These are phyloP conservation scores for Fusarium udum DNA, from an alignment of 2,329 filamentous ascomycete genomes.

Conservation along the genomic window DNA sequence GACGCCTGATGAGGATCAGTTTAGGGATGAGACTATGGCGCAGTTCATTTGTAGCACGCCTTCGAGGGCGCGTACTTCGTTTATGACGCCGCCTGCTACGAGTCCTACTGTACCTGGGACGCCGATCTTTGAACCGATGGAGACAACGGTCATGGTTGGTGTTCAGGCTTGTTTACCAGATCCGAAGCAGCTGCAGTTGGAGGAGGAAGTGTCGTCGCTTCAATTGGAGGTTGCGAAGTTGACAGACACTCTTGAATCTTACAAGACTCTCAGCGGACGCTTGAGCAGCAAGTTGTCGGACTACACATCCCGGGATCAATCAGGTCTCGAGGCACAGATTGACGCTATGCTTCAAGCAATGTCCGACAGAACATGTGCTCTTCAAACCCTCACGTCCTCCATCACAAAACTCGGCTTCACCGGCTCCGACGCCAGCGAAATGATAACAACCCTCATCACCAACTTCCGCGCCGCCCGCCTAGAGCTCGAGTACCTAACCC, in stretches of 20 bases:
- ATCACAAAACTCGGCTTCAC: slow-evolving; percentile 63
- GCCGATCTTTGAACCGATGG: slow-evolving; percentile 48
- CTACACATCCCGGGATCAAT: slow-evolving; percentile 20
- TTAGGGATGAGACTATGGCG: slow-evolving; percentile 61
- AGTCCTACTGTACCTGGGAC: slow-evolving; percentile 55
- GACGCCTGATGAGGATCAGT: slow-evolving; percentile 51
- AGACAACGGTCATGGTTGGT: slow-evolving; percentile 9
- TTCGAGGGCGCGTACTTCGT: slow-evolving; percentile 55
- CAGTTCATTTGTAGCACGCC: slow-evolving; percentile 64
- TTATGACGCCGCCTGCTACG: slow-evolving; percentile 65
- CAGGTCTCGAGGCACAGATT: slow-evolving; percentile 55
- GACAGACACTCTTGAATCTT: slow-evolving; percentile 57
- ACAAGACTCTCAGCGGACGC: slow-evolving; percentile 53
- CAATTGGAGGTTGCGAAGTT: slow-evolving; percentile 60
- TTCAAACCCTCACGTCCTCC: slow-evolving; percentile 55
- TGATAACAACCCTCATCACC: slow-evolving; percentile 57
- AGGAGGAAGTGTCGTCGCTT: slow-evolving; percentile 60
- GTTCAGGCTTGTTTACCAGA: slow-evolving; percentile 50
- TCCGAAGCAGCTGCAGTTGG: slow-evolving; percentile 52
- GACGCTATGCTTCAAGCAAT: slow-evolving; percentile 55
- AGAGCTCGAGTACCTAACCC: slow-evolving; percentile 70
- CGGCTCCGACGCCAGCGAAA: slow-evolving; percentile 57
- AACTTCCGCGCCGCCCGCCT: slow-evolving; percentile 66
- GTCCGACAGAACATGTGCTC: slow-evolving; percentile 59
- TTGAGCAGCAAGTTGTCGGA: slow-evolving; percentile 50